Evolutionary conservation across 2,329 filamentous ascomycete genomes (phyloP).

Genomic region (Pseudocercospora fijiensis): DNA sequence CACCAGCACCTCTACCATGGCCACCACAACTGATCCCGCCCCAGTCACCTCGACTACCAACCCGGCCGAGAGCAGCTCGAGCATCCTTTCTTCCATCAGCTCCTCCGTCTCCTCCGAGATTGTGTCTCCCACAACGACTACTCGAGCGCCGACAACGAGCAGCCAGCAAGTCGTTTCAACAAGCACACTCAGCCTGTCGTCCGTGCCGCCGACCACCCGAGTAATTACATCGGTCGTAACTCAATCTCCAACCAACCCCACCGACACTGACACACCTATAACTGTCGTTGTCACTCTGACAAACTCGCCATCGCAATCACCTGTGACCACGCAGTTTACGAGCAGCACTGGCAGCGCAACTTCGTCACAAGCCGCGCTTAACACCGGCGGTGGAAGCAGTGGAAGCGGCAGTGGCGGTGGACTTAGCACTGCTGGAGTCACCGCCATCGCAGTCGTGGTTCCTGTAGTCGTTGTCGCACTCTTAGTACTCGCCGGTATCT

Average conservation of each 20-base stretch:
- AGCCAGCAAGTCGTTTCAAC: conserved; percentile 10
- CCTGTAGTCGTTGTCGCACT: conserved; percentile 86
- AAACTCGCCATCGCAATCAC: conserved; percentile 10
- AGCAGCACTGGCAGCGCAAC: conserved; percentile 10
- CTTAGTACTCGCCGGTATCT: conserved; percentile 72
- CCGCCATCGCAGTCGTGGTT: conserved; percentile 90
- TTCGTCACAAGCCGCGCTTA: conserved; percentile 17
- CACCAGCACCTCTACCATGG: conserved; percentile 16
- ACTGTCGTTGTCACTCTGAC: conserved; percentile 23
- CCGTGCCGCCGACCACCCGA: conserved; percentile 24
- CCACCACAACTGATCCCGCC: conserved; percentile 10
- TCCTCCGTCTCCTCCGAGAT: conserved; percentile 20
- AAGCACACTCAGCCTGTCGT: conserved; percentile 19
- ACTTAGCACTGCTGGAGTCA: conserved; percentile 65
- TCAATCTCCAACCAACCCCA: conserved; percentile 14
- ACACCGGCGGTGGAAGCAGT: conserved; percentile 15
- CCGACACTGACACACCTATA: conserved; percentile 13
- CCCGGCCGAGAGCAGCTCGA: conserved; percentile 10
- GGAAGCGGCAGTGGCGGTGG: conserved; percentile 40
- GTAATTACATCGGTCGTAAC: conserved; percentile 26
- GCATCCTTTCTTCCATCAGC: conserved; percentile 20
- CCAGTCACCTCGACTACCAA: background rate
- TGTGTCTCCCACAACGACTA: conserved; percentile 9
- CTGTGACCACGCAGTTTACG: conserved; percentile 15
- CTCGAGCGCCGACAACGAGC: conserved; percentile 7